Evolutionary conservation across 805 yeast genomes (phyloP).

Genomic region (Yamadazyma paraphyllophila): DNA sequence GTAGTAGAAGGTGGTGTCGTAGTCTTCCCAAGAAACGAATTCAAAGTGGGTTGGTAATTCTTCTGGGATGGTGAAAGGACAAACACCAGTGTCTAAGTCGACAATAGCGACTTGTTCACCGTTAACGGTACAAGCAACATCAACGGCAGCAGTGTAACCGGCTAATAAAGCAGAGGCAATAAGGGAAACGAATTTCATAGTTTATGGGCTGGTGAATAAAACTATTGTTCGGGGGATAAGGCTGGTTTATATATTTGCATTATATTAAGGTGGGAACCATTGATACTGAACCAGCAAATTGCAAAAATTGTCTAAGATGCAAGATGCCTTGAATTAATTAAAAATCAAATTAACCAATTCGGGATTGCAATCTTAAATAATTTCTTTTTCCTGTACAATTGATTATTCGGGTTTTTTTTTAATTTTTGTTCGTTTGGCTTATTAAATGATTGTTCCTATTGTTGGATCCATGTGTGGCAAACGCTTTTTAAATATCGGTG

Average conservation of each 20-base stretch:
- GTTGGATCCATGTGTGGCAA: neutral
- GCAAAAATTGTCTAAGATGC: neutral
- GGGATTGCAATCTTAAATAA: neutral
- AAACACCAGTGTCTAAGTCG: conserved; percentile 39
- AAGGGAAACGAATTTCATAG: conserved; percentile 14
- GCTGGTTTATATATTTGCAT: neutral
- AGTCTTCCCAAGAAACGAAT: conserved; percentile 28
- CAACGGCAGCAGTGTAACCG: conserved; percentile 26
- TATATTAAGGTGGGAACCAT: neutral
- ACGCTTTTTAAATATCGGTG: neutral
- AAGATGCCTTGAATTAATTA: neutral
- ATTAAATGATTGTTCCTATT: neutral
- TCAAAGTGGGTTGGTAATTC: conserved; percentile 25
- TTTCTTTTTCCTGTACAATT: neutral
- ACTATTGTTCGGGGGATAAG: neutral
- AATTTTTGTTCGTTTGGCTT: neutral
- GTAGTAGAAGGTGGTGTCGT: conserved; percentile 37
- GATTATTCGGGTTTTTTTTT: neutral
- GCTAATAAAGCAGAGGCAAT: conserved; percentile 19
- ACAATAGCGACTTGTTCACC: conserved; percentile 34
- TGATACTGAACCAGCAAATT: neutral
- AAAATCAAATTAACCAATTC: neutral
- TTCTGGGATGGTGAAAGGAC: conserved; percentile 37
- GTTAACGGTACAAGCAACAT: conserved; percentile 38
- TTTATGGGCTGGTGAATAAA: neutral